phyloP scores from a whole-genome alignment of 2,329 filamentous ascomycete genomes.

The Purpureocillium lavendulum region DNA sequence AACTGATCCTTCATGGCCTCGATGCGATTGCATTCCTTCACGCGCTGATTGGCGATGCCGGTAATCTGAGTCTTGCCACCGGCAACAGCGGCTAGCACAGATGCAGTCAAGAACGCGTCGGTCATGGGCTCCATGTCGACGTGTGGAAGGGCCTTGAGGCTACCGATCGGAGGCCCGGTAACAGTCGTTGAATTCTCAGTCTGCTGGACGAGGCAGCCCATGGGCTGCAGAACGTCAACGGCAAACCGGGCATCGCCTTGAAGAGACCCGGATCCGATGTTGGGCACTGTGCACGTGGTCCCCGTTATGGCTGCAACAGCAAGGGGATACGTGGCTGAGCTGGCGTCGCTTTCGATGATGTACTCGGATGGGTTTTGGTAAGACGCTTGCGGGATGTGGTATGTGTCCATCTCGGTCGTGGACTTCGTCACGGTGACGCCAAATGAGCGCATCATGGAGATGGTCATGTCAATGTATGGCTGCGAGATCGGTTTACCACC shows the following conservation, averaged over 20 bases:
- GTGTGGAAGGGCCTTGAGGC: conserved; percentile 65
- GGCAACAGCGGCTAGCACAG: conserved; percentile 84
- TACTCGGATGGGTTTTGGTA: conserved; percentile 85
- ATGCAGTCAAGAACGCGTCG: conserved; percentile 92
- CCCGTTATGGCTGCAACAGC: conserved; percentile 93
- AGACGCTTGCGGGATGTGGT: conserved; percentile 78
- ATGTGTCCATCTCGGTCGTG: conserved; percentile 74
- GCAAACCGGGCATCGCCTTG: conserved; percentile 95
- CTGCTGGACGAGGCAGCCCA: conserved; percentile 89
- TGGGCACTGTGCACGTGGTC: conserved; percentile 90
- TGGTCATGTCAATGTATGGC: conserved; percentile 97
- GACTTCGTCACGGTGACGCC: conserved; percentile 75
- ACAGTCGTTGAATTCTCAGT: conserved; percentile 83
- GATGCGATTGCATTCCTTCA: conserved; percentile 97
- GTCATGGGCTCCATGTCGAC: conserved; percentile 99
- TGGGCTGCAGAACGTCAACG: conserved; percentile 77
- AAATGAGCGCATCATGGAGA: conserved; percentile 93
- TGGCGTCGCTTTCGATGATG: conserved; percentile 91
- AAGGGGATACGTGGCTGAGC: conserved; percentile 92
- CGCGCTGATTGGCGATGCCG: conserved; percentile 93
- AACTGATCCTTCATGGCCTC: conserved; percentile 91
- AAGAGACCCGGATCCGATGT: conserved; percentile 85
- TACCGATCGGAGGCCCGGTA: conserved; percentile 70
- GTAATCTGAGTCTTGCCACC: conserved; percentile 76
- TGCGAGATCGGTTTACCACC: conserved; percentile 98